phyloP scores from a whole-genome alignment of 108 stramenopile species.

The Schizochytrium sp. region DNA sequence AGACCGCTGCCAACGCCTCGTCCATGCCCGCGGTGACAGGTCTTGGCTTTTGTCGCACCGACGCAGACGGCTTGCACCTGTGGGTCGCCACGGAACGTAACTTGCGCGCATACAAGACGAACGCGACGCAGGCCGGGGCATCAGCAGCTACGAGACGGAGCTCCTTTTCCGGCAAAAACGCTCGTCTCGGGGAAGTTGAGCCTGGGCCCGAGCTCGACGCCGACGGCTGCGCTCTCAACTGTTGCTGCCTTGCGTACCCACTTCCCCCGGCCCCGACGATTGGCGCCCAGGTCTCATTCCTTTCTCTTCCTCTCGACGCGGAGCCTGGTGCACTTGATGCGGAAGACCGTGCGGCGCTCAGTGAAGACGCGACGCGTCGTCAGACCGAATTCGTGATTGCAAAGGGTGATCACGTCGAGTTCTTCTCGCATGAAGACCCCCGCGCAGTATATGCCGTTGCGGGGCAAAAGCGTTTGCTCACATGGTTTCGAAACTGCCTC shows the following conservation, averaged over 20 bases:
- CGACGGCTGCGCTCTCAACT: neutral
- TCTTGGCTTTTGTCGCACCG: neutral
- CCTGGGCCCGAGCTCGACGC: neutral
- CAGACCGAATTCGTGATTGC: slow-evolving; percentile 32
- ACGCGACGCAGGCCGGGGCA: neutral
- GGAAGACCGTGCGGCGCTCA: too few species aligned
- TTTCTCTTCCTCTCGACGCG: neutral
- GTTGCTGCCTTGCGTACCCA: neutral
- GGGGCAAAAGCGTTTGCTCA: slow-evolving; percentile 26
- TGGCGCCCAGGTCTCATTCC: neutral
- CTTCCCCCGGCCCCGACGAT: neutral
- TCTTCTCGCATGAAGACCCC: slow-evolving; percentile 34
- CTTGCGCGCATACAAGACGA: neutral
- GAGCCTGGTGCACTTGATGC: neutral
- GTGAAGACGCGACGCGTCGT: neutral
- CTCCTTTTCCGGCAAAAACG: neutral
- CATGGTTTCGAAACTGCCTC: slow-evolving; percentile 24
- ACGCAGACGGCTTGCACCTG: neutral
- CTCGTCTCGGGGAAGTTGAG: neutral
- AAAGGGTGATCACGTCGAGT: slow-evolving; percentile 33
- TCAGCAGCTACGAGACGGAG: neutral
- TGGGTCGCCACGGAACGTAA: neutral
- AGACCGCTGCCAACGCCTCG: neutral
- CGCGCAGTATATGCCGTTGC: slow-evolving; percentile 36
- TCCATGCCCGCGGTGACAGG: neutral